phyloP scores from a whole-genome alignment of 495 filamentous ascomycete species.

The Trichoderma reesei region DNA sequence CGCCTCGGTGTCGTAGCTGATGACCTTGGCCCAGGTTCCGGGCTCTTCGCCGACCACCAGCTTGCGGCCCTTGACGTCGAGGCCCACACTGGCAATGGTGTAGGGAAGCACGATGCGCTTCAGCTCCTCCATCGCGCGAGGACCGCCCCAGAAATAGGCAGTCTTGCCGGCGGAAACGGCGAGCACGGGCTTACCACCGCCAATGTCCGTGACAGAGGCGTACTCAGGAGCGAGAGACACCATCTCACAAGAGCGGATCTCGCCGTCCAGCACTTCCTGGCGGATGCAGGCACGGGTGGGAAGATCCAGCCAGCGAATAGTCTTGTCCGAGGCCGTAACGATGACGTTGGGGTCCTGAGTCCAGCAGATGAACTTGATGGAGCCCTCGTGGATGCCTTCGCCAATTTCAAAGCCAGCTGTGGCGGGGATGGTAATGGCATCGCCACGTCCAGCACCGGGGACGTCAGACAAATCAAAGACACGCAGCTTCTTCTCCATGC shows the following conservation, averaged over 20 bases:
- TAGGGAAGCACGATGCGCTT: constrained; percentile 68
- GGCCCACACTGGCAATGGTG: constrained; percentile 78
- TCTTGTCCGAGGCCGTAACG: constrained; percentile 84
- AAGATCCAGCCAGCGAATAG: constrained; percentile 90
- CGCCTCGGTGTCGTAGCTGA: constrained; percentile 69
- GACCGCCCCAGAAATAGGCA: constrained; percentile 86
- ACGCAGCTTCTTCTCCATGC: constrained; percentile 90
- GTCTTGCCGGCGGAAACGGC: constrained; percentile 75
- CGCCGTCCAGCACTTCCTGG: constrained; percentile 64
- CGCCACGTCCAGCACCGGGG: constrained; percentile 20
- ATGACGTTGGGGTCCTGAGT: constrained; percentile 74
- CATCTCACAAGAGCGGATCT: constrained; percentile 84
- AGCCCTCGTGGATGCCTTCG: constrained; percentile 65
- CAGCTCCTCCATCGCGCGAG: constrained; percentile 54
- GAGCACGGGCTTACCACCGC: constrained; percentile 44
- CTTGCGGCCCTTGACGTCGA: constrained; percentile 70
- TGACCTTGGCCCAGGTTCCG: constrained; percentile 92
- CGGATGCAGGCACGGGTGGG: constrained; percentile 60
- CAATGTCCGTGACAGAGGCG: constrained; percentile 36
- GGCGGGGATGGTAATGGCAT: constrained; percentile 32
- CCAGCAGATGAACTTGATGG: constrained; percentile 95
- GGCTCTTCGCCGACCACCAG: constrained; percentile 79
- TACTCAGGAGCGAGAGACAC: constrained; percentile 42
- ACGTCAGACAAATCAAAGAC: constrained; percentile 74
- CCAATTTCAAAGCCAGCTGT: constrained; percentile 74